Evolutionary conservation across 1,284 basidiomycete species (phyloP).

Genomic region (Gastroboletus turbinatus): DNA sequence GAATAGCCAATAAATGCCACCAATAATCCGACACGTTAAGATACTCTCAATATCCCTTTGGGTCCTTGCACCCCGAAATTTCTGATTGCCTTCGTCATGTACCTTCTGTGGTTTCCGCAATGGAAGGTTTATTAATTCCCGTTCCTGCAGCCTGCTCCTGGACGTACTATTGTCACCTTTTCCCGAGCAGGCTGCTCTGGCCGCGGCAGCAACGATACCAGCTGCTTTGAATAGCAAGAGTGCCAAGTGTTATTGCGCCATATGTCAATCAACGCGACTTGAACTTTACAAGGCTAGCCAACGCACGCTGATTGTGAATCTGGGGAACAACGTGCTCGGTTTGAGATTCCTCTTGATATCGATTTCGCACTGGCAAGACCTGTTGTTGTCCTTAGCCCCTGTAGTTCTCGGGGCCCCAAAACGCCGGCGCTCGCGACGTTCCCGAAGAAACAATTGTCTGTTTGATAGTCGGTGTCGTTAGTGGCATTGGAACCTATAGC

Average conservation of each 20-base stretch:
- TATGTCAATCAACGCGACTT: neutral
- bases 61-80: neutral
- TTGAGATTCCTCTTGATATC: slow-evolving; percentile 39
- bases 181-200: slow-evolving; percentile 38
- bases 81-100: neutral
- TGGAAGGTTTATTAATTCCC: slow-evolving; percentile 52
- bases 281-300: neutral
- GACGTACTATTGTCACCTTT: slow-evolving; percentile 47
- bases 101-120: slow-evolving; percentile 13
- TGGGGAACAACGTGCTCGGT: slow-evolving; percentile 53
- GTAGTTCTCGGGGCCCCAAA: slow-evolving; percentile 44
- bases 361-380: slow-evolving; percentile 47
- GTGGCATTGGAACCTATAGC: slow-evolving; percentile 48
- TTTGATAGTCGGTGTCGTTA: slow-evolving; percentile 22
- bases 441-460: slow-evolving; percentile 35
- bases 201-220: slow-evolving; percentile 39
- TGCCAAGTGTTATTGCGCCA: slow-evolving; percentile 23
- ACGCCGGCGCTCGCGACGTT: slow-evolving; percentile 40
- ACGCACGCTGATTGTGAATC: slow-evolving; percentile 41
- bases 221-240: slow-evolving; percentile 41
- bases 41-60: neutral
- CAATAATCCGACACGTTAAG: neutral
- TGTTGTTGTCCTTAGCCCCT: slow-evolving; percentile 34
- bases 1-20: neutral
- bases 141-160: slow-evolving; percentile 43